phyloP scores from a whole-genome alignment of 768 basidiomycete genomes.

The Pleurotus sapidus region DNA sequence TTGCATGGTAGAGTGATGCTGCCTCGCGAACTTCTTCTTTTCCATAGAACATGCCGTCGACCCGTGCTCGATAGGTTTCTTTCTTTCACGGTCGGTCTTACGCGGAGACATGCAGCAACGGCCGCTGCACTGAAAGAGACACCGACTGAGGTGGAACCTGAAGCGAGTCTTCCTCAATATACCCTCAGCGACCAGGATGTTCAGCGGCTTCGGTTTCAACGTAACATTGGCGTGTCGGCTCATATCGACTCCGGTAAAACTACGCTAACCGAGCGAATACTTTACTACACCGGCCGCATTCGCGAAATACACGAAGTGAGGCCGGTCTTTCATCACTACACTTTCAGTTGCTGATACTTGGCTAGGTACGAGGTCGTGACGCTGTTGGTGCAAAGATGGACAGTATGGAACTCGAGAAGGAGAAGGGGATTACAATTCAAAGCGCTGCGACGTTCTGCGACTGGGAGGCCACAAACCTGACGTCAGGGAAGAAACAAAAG shows the following conservation, averaged over 20 bases:
- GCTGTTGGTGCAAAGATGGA: slow-evolving; percentile 99
- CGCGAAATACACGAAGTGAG: slow-evolving; percentile 94
- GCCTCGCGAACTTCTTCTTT: not conserved
- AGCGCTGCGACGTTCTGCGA: slow-evolving; percentile 98
- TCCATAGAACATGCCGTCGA: slow-evolving; percentile 2
- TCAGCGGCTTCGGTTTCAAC: slow-evolving; percentile 64
- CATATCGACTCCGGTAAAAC: slow-evolving; percentile 99
- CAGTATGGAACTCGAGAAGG: slow-evolving; percentile 97
- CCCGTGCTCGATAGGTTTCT: not conserved
- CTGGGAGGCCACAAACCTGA: slow-evolving; percentile 74
- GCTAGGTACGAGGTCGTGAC: slow-evolving; percentile 87
- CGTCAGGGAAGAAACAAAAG: slow-evolving; percentile 64
- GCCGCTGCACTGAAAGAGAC: slow-evolving; percentile 1
- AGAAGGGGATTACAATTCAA: slow-evolving; percentile 99
- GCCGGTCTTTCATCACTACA: slow-evolving; percentile 10
- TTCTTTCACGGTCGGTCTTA: not conserved
- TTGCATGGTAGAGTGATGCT: not conserved
- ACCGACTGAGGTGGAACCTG: slow-evolving; percentile 15
- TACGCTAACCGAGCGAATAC: slow-evolving; percentile 91
- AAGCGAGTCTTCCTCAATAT: slow-evolving; percentile 22
- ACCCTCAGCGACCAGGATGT: slow-evolving; percentile 64
- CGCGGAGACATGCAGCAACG: not conserved
- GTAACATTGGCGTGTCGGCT: slow-evolving; percentile 96
- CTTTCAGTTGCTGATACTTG: slow-evolving; percentile 6
- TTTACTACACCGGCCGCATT: slow-evolving; percentile 96